A percentile compares a stretch with the other conserved stretches of the same genome.
These are phyloP conservation scores for Stachybotrys elegans DNA, from an alignment of 2,329 filamentous ascomycete species.

Conservation along the genomic window DNA sequence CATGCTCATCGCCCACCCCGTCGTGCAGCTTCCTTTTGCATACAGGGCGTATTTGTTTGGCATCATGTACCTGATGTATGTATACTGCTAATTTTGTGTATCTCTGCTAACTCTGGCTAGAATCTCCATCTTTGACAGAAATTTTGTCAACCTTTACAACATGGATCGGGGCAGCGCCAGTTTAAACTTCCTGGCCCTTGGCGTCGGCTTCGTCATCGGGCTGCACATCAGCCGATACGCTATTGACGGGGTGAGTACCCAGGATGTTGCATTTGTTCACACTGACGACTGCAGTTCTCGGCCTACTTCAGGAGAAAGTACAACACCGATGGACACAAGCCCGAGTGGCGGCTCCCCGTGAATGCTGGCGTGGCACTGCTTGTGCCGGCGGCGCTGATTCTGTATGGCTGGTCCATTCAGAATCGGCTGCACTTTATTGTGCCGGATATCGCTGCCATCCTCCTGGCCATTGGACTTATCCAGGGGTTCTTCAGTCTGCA, in stretches of 20 bases:
- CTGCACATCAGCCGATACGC: conserved; percentile 16
- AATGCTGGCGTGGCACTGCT: conserved; percentile 11
- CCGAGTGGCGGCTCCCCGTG: conserved; percentile 11
- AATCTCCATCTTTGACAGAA: too few species aligned
- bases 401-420: conserved; percentile 16
- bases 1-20: conserved; percentile 54
- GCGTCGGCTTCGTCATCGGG: conserved; percentile 12
- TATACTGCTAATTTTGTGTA: conserved; percentile 41
- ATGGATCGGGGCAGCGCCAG: too few species aligned
- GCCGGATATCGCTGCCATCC: conserved; percentile 25
- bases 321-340: conserved; percentile 3
- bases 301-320: conserved; percentile 11
- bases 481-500: conserved; percentile 41
- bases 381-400: conserved; percentile 13
- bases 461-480: conserved; percentile 37
- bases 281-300: conserved; percentile 12
- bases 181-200: conserved; percentile 51
- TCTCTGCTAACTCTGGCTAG: conserved; percentile 53
- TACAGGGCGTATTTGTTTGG: conserved; percentile 59
- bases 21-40: conserved; percentile 58
- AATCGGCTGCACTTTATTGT: conserved; percentile 14
- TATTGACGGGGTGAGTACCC: conserved; percentile 14
- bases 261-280: conserved; percentile 12
- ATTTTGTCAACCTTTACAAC: too few species aligned
- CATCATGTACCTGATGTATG: conserved; percentile 59